Evolutionary conservation across 768 basidiomycete genomes (phyloP), one percentile per base, ranked within the genome.

Genomic region (Collybia sp.): DNA sequence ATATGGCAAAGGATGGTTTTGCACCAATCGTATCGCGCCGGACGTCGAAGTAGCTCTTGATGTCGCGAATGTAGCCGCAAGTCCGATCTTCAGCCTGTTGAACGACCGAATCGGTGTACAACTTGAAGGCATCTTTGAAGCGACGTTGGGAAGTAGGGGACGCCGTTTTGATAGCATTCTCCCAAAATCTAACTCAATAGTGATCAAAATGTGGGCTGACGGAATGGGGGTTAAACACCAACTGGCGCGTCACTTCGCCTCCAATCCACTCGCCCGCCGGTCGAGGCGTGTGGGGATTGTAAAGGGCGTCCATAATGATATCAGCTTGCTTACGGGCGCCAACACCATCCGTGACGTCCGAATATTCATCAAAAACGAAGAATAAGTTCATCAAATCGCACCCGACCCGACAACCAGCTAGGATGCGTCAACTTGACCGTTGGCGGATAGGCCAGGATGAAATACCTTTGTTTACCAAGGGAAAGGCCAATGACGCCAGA

Each of bases 371-470:
- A 52, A 72, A 64, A 32, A 78, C 46, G 51, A 75, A 79, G 53
- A 76, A 67, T 5, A 77, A 49, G 34, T 73, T 68, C 73, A 80
- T 77, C 41, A 79, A 56, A 47, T 79, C 77, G 43, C 76, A 75
- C 8, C 61, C 67, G 11, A 65, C 59, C 12, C 72, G 63, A 15
- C 13, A 18, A 34, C 16, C 15, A 16, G 12, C 30, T 18, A 12
- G 31, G 18, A 12, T 16, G 18, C 16, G 18, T 30, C 16, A 44
- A 8, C 43, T 15, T 2, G 3, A 19, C 18, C 35, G 12, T 34
- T 16, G 32, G 15, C 10, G 6, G 17, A 37, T 37, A n/a, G 17
- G 25, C 11, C 39, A 12, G 36, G 12, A 36, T 36, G 53, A 30
- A 8, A 72, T n/a, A n/a, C 72, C 68, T 63, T 62, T 64, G 13